Percentiles rank a stretch among this genome's conserved stretches.
These are phyloP conservation scores for Pyrenula massariospora DNA, from an alignment of 495 filamentous ascomycete genomes.

Conservation along the genomic window DNA sequence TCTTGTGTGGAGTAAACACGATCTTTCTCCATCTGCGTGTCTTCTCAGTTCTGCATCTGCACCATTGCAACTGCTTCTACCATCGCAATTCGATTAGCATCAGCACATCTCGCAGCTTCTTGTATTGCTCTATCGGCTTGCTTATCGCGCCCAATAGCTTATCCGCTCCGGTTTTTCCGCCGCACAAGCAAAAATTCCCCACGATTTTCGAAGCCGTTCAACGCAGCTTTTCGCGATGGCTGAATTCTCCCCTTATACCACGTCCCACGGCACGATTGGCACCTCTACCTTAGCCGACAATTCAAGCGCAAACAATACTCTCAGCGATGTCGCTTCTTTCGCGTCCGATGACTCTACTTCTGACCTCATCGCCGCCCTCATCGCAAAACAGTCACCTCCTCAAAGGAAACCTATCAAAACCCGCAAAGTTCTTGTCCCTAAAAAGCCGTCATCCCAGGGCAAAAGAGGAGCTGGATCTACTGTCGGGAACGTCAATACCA, in stretches of 20 bases:
- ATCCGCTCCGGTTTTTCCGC: not conserved
- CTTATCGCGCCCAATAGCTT: not conserved
- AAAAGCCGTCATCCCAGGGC: too few relatives aligned
- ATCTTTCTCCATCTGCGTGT: not conserved
- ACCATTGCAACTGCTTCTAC: not conserved
- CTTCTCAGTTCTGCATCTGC: not conserved
- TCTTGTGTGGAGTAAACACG: not conserved
- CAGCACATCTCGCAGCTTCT: not conserved
- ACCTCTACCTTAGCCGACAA: not conserved
- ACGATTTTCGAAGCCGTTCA: not conserved
- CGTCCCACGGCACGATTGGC: not conserved
- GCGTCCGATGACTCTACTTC: not conserved
- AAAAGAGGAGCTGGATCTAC: too few relatives aligned
- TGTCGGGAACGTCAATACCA: too few relatives aligned
- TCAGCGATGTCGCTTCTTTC: not conserved
- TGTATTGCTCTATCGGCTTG: not conserved
- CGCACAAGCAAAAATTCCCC: not conserved
- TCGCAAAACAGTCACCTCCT: too few relatives aligned
- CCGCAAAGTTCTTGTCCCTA: too few relatives aligned
- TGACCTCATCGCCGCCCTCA: not conserved
- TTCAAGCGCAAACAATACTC: not conserved
- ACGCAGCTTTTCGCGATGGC: not conserved
- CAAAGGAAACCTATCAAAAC: not conserved
- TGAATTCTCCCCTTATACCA: not conserved
- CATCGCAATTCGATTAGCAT: not conserved